phyloP scores from a whole-genome alignment of 1,284 basidiomycete genomes.

The Ganoderma leucocontextum region DNA sequence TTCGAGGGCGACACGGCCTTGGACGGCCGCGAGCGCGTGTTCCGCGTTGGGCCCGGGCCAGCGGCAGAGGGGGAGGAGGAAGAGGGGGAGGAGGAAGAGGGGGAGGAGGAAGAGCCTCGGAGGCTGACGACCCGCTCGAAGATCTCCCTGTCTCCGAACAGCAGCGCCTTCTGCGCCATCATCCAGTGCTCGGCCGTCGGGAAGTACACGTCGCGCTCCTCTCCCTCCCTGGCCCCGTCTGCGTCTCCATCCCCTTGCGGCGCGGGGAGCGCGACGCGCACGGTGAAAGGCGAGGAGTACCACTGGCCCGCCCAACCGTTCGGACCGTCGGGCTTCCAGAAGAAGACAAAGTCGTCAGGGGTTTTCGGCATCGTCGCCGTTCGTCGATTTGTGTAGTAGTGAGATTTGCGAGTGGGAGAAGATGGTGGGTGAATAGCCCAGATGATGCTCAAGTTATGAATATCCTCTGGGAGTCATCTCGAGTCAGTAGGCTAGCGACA shows the following conservation, averaged over 20 bases:
- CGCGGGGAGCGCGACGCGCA: slow-evolving; percentile 43
- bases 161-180: slow-evolving; percentile 68
- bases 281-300: slow-evolving; percentile 57
- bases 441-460: background rate
- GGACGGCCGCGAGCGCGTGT: slow-evolving; percentile 46
- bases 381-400: background rate
- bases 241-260: background rate
- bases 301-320: slow-evolving; percentile 65
- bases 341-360: slow-evolving; percentile 48
- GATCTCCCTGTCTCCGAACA: slow-evolving; percentile 56
- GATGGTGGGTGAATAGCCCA: no score
- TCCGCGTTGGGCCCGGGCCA: slow-evolving; percentile 45
- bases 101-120: background rate
- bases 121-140: slow-evolving; percentile 50
- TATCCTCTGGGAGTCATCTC: background rate
- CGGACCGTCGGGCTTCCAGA: slow-evolving; percentile 50
- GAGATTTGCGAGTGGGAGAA: background rate
- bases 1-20: background rate
- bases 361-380: slow-evolving; percentile 15
- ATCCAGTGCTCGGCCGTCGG: slow-evolving; percentile 68
- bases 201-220: slow-evolving; percentile 47
- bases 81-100: background rate
- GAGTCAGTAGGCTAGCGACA: slow-evolving; percentile 4
- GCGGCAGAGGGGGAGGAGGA: background rate
- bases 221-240: slow-evolving; percentile 29